Conservation (phyloP, 441 rosid species). For the Adansonia madagascariensis region DNA sequence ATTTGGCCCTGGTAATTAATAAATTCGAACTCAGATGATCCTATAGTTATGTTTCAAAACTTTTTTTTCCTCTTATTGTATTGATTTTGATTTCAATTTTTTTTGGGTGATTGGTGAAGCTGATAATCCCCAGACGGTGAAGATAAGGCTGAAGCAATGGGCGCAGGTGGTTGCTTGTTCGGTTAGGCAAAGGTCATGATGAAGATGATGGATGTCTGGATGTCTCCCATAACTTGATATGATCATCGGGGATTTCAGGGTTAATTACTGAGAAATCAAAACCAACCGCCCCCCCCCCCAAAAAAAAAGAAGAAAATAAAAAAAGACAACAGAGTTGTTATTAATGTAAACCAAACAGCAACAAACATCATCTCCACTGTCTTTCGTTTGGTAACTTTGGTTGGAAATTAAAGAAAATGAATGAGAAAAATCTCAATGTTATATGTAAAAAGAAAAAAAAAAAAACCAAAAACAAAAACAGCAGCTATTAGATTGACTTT, state of each 20-base stretch:
- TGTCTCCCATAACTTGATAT: not conserved
- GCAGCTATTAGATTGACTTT: not conserved
- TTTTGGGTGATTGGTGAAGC: too few species aligned
- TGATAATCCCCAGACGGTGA: too few species aligned
- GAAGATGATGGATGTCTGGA: not conserved
- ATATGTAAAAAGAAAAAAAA: not conserved
- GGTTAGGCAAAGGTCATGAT: too few species aligned
- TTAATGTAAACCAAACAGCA: constrained; percentile 35
- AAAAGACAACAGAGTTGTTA: constrained; percentile 28
- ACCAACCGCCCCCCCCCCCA: too few species aligned
- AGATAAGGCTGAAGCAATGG: too few species aligned
- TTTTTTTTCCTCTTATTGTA: too few species aligned
- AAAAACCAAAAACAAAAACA: not conserved
- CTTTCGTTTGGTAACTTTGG: constrained; percentile 22
- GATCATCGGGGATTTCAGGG: not conserved
- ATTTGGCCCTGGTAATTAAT: constrained; percentile 41
- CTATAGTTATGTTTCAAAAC: not conserved
- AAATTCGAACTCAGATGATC: not conserved
- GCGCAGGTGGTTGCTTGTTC: too few species aligned
- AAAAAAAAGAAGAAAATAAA: constrained; percentile 5
- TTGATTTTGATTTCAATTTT: too few species aligned
- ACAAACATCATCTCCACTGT: constrained; percentile 23
- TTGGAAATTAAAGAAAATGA: not conserved
- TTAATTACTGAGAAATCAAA: not conserved
- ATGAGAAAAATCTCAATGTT: not conserved